These are phyloP conservation scores for Penicillium sp. DNA, from an alignment of 2,329 filamentous ascomycete species.

Conservation along the genomic window DNA sequence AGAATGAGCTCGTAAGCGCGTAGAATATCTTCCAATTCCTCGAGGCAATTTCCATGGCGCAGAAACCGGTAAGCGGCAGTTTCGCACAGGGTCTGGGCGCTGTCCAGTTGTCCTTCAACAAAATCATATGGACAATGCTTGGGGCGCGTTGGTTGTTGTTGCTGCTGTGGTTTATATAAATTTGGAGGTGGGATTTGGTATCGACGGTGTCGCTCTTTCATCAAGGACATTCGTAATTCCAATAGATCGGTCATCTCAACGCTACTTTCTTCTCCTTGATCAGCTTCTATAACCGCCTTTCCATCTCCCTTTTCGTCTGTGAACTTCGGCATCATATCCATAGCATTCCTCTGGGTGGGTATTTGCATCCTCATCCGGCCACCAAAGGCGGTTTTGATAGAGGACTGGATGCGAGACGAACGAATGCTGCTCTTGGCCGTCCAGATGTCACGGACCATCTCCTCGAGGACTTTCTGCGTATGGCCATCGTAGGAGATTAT, in stretches of 20 bases:
- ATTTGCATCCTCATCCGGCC: slow-evolving; percentile 10
- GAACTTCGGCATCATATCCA: neutral
- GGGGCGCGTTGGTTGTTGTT: neutral
- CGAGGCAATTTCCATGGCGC: slow-evolving; percentile 13
- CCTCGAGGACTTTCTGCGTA: slow-evolving; percentile 14
- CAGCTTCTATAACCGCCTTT: slow-evolving; percentile 10
- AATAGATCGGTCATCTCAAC: neutral
- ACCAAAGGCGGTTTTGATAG: slow-evolving; percentile 8
- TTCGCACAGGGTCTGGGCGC: slow-evolving; percentile 13
- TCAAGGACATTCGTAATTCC: slow-evolving; percentile 4
- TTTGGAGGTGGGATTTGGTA: neutral
- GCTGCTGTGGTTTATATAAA: neutral
- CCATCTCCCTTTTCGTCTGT: neutral
- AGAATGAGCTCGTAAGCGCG: slow-evolving; percentile 12
- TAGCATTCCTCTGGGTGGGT: neutral
- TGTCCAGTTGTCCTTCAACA: slow-evolving; percentile 10
- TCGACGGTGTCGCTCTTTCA: slow-evolving; percentile 3
- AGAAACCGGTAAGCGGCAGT: slow-evolving; percentile 12
- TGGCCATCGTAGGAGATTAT: slow-evolving; percentile 13
- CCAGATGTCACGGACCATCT: slow-evolving; percentile 15
- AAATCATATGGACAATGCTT: slow-evolving; percentile 13
- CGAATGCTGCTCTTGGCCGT: slow-evolving; percentile 13
- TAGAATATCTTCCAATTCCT: slow-evolving; percentile 10
- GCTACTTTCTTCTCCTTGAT: neutral
- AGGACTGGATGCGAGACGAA: slow-evolving; percentile 6